phyloP scores from a whole-genome alignment of 2,329 filamentous ascomycete species.

The Paraphaeosphaeria minitans region DNA sequence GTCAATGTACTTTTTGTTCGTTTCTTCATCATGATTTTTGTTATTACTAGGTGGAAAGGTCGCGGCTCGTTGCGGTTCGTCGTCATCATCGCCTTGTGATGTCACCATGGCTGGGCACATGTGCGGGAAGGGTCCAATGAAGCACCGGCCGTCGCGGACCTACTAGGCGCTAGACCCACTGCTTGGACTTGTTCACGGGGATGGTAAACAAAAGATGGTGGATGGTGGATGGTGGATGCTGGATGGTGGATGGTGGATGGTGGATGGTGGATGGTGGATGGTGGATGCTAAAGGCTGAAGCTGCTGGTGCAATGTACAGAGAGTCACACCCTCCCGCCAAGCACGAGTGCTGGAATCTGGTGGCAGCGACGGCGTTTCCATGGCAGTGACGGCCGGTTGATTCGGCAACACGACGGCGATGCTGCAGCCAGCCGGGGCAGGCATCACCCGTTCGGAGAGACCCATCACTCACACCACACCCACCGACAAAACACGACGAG shows the following conservation, averaged over 20 bases:
- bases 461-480: no score
- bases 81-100: constrained; percentile 23
- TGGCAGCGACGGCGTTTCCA: constrained; percentile 15
- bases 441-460: background rate
- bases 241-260: no score
- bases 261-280: no score
- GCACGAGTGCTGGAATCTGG: background rate
- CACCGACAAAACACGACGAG: background rate
- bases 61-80: constrained; percentile 22
- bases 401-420: constrained; percentile 19
- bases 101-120: constrained; percentile 18
- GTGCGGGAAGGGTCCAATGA: constrained; percentile 3
- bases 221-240: no score
- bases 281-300: no score
- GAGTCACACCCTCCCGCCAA: background rate
- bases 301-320: background rate
- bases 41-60: no score
- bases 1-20: no score
- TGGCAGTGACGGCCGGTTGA: constrained; percentile 19
- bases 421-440: background rate
- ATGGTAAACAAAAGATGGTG: no score
- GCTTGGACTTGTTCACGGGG: background rate
- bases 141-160: constrained; percentile 15
- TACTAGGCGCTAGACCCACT: constrained; percentile 14
- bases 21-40: no score